Evolutionary conservation across 192 early-diverging fungal species (phyloP), one percentile per base, ranked within the genome.

Genomic region (Piromyces finnis): DNA sequence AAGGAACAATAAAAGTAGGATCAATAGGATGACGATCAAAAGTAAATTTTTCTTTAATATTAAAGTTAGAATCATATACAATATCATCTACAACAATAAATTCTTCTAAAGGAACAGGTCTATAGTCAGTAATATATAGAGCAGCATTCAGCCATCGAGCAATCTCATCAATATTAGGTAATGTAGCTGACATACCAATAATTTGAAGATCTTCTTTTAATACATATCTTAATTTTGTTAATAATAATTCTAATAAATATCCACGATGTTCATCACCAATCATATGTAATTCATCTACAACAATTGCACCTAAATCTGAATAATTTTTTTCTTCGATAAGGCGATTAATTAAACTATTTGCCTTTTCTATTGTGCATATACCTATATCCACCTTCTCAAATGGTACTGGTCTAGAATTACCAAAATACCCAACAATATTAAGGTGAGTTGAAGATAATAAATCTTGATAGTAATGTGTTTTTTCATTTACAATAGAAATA

Each of bases 101-200:
- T 78, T 85, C 84, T 26, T 78, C 32, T 29, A 85, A 41, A 22
- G 85, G 84, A 15, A 85, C 83, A 22, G 84, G 84, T 3, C 84
- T 29, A 59, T 35, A 86, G 29, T 18, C 77, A 7, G 85, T 85
- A 3, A 82, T 39, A 81, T 86, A 85, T 5, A 85, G 28, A 18
- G 77, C 36, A 29, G 84, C 85, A 78, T 86, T 78, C n/a, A 85
- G 68, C 84, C 84, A 85, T 22, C 77, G 30, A 30, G 84, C 84
- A 68, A 81, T 29, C 26, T 80, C 84, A 77, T 84, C 79, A 29
- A 85, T 80, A 68, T 85, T 86, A 3, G 84, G 85, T n/a, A 86
- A 29, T 27, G 84, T 85, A 9, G 85, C 84, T 12, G 85, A 85
- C 84, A 85, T 85, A 12, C 85, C 84, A 86, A 85, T 82, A 29